phyloP scores from a whole-genome alignment of 495 filamentous ascomycete species.

The Aspergillus ellipticus region DNA sequence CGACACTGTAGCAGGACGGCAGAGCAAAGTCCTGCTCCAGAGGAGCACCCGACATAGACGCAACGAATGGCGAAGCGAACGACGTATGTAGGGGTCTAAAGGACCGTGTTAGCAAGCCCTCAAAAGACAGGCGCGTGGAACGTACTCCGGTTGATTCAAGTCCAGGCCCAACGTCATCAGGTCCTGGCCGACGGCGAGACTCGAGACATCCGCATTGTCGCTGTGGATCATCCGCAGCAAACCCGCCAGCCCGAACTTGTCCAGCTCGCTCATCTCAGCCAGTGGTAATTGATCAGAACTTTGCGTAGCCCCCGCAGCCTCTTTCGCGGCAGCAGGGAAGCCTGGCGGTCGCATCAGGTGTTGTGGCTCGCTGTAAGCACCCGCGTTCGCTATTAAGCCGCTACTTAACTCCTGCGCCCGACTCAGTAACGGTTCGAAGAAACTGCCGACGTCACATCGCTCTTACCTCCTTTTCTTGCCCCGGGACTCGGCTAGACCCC shows the following conservation, averaged over 20 bases:
- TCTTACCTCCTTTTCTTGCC: conserved; percentile 43
- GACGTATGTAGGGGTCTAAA: conserved; percentile 59
- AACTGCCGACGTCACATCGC: conserved; percentile 2
- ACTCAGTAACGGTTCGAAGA: neutral
- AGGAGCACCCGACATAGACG: conserved; percentile 59
- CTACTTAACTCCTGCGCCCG: conserved; percentile 30
- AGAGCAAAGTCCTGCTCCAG: conserved; percentile 73
- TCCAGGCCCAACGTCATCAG: conserved; percentile 74
- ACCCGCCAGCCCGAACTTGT: conserved; percentile 78
- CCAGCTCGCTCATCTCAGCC: conserved; percentile 71
- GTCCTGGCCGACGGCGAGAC: conserved; percentile 74
- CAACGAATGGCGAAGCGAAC: conserved; percentile 68
- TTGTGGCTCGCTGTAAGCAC: conserved; percentile 35
- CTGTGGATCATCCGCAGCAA: conserved; percentile 74
- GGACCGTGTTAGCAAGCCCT: conserved; percentile 17
- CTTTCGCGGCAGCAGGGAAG: conserved; percentile 18
- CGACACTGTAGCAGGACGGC: conserved; percentile 82
- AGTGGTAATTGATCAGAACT: conserved; percentile 55
- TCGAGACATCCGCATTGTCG: conserved; percentile 70
- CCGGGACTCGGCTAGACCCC: conserved; percentile 36
- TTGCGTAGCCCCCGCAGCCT: conserved; percentile 33
- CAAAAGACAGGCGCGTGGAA: conserved; percentile 8
- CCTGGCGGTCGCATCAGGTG: conserved; percentile 29
- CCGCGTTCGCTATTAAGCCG: conserved; percentile 31
- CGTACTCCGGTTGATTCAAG: conserved; percentile 74